Conservation (phyloP, 495 filamentous ascomycete genomes). For the Aspergillus sclerotiicarbonarius region DNA sequence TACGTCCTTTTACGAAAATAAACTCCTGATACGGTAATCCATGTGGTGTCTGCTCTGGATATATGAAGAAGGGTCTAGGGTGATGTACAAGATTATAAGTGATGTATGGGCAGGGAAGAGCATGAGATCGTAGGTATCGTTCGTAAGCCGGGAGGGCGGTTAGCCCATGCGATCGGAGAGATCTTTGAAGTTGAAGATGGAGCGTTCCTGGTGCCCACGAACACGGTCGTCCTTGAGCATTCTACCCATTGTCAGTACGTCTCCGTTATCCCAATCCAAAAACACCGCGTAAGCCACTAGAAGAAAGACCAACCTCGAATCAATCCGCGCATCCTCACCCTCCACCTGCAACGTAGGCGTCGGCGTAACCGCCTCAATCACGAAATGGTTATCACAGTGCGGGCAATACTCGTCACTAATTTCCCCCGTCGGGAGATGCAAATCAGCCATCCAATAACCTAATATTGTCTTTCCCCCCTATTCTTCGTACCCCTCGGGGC, state of each 20-base stretch:
- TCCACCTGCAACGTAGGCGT: constrained; percentile 79
- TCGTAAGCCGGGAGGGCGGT: constrained; percentile 7
- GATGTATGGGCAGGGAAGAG: too few species aligned
- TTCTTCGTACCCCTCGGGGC: not conserved
- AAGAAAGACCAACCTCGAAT: constrained; percentile 54
- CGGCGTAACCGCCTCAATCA: constrained; percentile 81
- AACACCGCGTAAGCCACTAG: not conserved
- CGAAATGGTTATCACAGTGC: constrained; percentile 98
- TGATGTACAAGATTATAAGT: not conserved
- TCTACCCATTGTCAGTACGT: constrained; percentile 30
- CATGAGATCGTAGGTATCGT: constrained; percentile 37
- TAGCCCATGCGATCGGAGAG: constrained; percentile 75
- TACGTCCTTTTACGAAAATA: constrained; percentile 4
- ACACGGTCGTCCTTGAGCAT: constrained; percentile 95
- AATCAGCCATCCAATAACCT: not conserved
- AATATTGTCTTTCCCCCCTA: not conserved
- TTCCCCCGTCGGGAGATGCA: too few species aligned
- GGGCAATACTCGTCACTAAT: constrained; percentile 94
- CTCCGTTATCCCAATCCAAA: too few species aligned
- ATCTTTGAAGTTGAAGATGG: constrained; percentile 72
- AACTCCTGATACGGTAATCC: not conserved
- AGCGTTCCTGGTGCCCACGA: constrained; percentile 54
- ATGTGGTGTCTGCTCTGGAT: too few species aligned
- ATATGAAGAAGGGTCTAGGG: not conserved
- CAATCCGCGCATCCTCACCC: constrained; percentile 81